Base-by-base conservation (phyloP, 805 yeast species). In the Blastobotrys americana region DNA sequence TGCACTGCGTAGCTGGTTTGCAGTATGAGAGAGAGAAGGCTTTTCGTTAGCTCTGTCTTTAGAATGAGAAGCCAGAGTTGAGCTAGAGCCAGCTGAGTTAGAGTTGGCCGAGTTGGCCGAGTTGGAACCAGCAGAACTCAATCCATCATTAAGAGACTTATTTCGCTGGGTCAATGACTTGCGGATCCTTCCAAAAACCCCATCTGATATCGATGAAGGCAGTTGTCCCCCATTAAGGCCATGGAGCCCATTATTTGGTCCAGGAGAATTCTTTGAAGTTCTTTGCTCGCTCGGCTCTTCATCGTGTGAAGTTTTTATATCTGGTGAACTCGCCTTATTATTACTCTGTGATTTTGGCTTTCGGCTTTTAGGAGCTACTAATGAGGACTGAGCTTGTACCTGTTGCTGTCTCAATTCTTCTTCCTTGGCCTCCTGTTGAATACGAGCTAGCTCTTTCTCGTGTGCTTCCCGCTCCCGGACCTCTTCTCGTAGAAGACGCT, bases 401-500 rank as follows among this genome's bases (percentile, higher is more conserved):
- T 8, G 31, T 25, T 8, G 31, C 31, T 25, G 31, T 8, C 31
- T 8, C 31, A 25, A 8, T 25, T 25, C 10, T 13, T 8, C 31
- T 13, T 25, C 10, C 8, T 8, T 13, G 13, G 31, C 31, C 13
- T 25, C 31, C 13, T 25, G 8, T 13, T 25, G 31, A 13, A 25
- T 25, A 8, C 31, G 8, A 8, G 8, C 31, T 13, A 25, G 31
- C 15, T 3, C 40, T 5, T 31, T 25, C 4, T 15, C 20, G 10
- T n/a, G 42, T n/a, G 17, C 35, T 17, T 27, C 35, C 21, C 28
- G 35, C 38, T 49, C 54, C 37, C 47, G 50, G 22, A 53, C 44
- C 31, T 56, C 52, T 39, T 53, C 47, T 37, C 51, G 48, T 27
- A 62, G 51, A 20, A 66, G 47, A 18, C 68, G 47, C 20, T 56